Percentiles rank a stretch among this genome's conserved stretches.
These are phyloP conservation scores for Penicillium odoratum DNA, from an alignment of 495 filamentous ascomycete genomes.

Conservation along the genomic window DNA sequence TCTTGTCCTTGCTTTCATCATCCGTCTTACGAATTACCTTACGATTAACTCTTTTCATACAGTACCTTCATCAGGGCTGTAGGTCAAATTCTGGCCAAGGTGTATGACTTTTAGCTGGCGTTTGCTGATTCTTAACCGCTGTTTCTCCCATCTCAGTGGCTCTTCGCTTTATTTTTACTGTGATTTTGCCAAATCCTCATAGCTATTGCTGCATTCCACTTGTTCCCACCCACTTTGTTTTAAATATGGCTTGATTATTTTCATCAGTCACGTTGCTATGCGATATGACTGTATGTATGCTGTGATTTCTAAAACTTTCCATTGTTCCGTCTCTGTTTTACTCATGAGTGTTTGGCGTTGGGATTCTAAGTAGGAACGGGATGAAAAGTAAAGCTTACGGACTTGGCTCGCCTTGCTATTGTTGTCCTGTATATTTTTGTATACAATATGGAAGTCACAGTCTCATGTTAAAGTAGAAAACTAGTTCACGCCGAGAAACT, in stretches of 20 bases:
- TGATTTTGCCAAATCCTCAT: background rate
- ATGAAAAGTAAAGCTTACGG: background rate
- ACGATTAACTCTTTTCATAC: background rate
- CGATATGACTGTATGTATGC: slow-evolving; percentile 27
- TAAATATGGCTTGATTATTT: background rate
- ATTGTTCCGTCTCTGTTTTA: background rate
- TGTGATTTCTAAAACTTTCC: background rate
- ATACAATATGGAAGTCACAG: background rate
- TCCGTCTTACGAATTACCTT: slow-evolving; percentile 1
- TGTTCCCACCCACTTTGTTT: slow-evolving; percentile 2
- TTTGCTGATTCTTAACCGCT: background rate
- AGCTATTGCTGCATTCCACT: slow-evolving; percentile 1
- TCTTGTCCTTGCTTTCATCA: slow-evolving; percentile 8
- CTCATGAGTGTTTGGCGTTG: background rate
- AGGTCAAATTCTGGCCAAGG: background rate
- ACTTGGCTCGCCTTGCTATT: background rate
- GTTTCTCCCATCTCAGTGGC: background rate
- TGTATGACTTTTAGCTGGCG: background rate
- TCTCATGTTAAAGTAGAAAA: background rate
- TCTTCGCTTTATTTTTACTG: background rate
- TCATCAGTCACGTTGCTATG: slow-evolving; percentile 23
- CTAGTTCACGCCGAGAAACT: no score
- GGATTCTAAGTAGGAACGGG: background rate
- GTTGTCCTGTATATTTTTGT: background rate
- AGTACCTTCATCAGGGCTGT: background rate